A percentile compares a stretch with the other conserved stretches of the same genome.
These are phyloP conservation scores for Pholiota conissans DNA, from an alignment of 768 basidiomycete species.

Conservation along the genomic window DNA sequence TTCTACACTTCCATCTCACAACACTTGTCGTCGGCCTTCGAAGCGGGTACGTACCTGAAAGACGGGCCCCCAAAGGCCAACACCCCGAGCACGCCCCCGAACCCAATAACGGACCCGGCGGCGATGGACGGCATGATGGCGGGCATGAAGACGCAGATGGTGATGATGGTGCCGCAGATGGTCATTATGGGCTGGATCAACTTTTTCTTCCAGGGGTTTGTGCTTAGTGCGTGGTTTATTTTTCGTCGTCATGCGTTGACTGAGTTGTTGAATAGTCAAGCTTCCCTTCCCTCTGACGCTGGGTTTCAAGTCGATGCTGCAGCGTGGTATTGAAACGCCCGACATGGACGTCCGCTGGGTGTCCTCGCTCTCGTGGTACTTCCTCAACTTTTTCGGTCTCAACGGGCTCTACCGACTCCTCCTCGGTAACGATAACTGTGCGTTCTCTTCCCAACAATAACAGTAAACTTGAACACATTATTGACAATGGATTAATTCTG, in stretches of 20 bases:
- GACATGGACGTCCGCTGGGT: slow-evolving; percentile 99
- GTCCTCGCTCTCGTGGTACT: slow-evolving; percentile 98
- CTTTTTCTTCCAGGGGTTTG: slow-evolving; percentile 98
- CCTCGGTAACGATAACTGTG: slow-evolving; percentile 88
- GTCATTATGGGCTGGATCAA: slow-evolving; percentile 99
- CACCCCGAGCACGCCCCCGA: slow-evolving; percentile 59
- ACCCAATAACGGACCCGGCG: slow-evolving; percentile 85
- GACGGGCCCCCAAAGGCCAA: slow-evolving; percentile 73
- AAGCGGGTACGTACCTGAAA: slow-evolving; percentile 81
- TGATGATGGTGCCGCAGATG: slow-evolving; percentile 99
- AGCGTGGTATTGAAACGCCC: slow-evolving; percentile 90
- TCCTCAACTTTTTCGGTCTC: slow-evolving; percentile 97
- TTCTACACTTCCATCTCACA: slow-evolving; percentile 78
- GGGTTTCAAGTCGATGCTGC: slow-evolving; percentile 97
- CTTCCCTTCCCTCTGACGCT: slow-evolving; percentile 95
- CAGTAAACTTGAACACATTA: no score
- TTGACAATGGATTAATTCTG: no score
- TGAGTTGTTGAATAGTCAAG: no score
- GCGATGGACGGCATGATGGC: slow-evolving; percentile 99
- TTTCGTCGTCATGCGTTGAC: no score
- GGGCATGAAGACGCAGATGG: slow-evolving; percentile 98
- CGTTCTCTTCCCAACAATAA: slow-evolving; percentile 27
- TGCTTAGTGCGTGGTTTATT: slow-evolving; percentile 95
- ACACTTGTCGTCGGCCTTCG: slow-evolving; percentile 70
- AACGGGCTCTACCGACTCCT: slow-evolving; percentile 95